A percentile compares a stretch with the other conserved stretches of the same genome.
These are phyloP conservation scores for Haplographium delicatum DNA, from an alignment of 495 filamentous ascomycete species.

Conservation along the genomic window DNA sequence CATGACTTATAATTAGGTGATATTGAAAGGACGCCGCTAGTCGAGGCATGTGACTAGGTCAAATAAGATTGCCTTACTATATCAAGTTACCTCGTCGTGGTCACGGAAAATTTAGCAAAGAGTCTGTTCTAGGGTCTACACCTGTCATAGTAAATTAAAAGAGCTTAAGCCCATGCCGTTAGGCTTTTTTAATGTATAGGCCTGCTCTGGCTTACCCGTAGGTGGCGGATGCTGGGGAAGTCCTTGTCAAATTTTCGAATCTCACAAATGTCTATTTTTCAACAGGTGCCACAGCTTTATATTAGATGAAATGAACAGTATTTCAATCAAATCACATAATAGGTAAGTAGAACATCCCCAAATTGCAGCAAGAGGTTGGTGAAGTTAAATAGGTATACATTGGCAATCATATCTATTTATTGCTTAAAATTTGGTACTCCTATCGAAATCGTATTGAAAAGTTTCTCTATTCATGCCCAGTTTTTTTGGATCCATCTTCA, in stretches of 20 bases:
- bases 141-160: not conserved
- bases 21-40: too few relatives aligned
- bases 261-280: slow-evolving; percentile 3
- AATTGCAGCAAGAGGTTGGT: slow-evolving; percentile 8
- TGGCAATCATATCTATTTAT: slow-evolving; percentile 8
- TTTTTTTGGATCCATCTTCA: slow-evolving; percentile 18
- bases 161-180: not conserved
- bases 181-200: not conserved
- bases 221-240: slow-evolving; percentile 1
- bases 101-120: not conserved
- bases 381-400: slow-evolving; percentile 9
- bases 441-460: slow-evolving; percentile 11
- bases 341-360: slow-evolving; percentile 4
- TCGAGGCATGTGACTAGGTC: too few relatives aligned
- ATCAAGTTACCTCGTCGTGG: not conserved
- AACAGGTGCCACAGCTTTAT: slow-evolving; percentile 5
- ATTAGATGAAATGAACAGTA: too few relatives aligned
- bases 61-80: not conserved
- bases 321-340: slow-evolving; percentile 3
- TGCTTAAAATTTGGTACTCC: slow-evolving; percentile 9
- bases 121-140: not conserved
- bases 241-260: slow-evolving; percentile 7
- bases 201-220: not conserved
- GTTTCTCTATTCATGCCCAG: slow-evolving; percentile 11
- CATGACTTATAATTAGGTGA: too few relatives aligned